Evolutionary conservation across 257 asterid genomes (phyloP).

Genomic region (Penstemon newberryi): DNA sequence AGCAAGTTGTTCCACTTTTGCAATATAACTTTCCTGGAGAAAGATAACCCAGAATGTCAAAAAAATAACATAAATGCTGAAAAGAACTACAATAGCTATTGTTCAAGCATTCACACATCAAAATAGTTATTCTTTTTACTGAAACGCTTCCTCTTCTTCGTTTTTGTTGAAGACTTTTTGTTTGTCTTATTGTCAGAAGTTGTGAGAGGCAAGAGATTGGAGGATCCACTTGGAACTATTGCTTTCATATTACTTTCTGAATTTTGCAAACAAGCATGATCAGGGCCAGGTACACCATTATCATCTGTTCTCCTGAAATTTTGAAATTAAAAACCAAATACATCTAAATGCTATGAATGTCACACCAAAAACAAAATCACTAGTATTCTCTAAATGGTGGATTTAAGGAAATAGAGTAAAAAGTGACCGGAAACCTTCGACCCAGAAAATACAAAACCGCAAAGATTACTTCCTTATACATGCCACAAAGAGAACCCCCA

Average conservation of each 20-base stretch:
- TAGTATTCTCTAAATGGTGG: neutral
- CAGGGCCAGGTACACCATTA: constrained; percentile 31
- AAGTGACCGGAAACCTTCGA: neutral
- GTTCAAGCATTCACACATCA: constrained; percentile 47
- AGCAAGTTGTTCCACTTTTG: constrained; percentile 81
- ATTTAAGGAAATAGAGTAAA: neutral
- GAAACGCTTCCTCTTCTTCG: constrained; percentile 38
- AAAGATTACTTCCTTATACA: neutral
- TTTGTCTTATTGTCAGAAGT: constrained; percentile 26
- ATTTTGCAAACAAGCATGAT: constrained; percentile 31
- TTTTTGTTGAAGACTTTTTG: constrained; percentile 34
- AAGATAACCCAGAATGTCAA: constrained; percentile 21
- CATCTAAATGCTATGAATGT: constrained; percentile 15
- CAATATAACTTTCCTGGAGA: constrained; percentile 65
- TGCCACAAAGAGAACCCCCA: neutral
- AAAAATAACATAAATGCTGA: neutral
- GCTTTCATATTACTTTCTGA: constrained; percentile 36
- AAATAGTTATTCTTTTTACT: constrained; percentile 34
- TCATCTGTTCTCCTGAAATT: constrained; percentile 34
- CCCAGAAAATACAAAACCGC: neutral
- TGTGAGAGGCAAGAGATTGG: constrained; percentile 26
- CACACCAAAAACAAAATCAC: neutral
- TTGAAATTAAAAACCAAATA: constrained; percentile 28
- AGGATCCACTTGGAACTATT: constrained; percentile 36
- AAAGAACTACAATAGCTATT: constrained; percentile 9